A percentile compares a stretch with the other conserved stretches of the same genome.
These are phyloP conservation scores for Picea sitchensis DNA, from an alignment of 75 land plant genomes.

Conservation along the genomic window DNA sequence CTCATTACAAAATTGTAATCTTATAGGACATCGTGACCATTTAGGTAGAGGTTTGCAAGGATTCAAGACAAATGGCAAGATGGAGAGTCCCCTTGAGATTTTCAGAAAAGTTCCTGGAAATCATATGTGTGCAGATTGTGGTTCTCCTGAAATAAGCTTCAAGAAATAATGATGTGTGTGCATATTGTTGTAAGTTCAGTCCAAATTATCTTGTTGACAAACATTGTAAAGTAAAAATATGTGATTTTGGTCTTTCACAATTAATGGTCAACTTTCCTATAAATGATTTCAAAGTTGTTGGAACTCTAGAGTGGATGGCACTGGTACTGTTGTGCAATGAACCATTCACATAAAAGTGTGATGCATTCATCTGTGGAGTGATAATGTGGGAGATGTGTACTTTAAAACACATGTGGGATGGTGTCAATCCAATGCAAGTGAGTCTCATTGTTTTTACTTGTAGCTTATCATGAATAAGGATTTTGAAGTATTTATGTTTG, in stretches of 20 bases:
- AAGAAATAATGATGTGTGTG: constrained; percentile 93
- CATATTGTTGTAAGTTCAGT: constrained; percentile 94
- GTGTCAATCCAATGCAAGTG: constrained; percentile 78
- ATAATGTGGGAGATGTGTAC: constrained; percentile 98
- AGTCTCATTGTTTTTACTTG: constrained; percentile 1
- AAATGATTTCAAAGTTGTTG: constrained; percentile 75
- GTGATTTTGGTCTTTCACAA: constrained; percentile 93
- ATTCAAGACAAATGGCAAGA: too few relatives aligned
- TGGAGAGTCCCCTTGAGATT: too few relatives aligned
- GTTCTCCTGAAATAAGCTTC: too few relatives aligned
- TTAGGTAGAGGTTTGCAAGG: too few relatives aligned
- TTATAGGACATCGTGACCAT: too few relatives aligned
- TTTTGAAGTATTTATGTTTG: too few relatives aligned
- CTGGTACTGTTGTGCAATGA: constrained; percentile 93
- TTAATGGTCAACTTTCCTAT: constrained; percentile 52
- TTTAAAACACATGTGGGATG: constrained; percentile 85
- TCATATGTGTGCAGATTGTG: too few relatives aligned
- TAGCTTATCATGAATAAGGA: background rate
- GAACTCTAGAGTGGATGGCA: constrained; percentile 99
- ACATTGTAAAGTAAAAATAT: constrained; percentile 90
- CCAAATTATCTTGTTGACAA: constrained; percentile 95
- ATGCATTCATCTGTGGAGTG: constrained; percentile 88
- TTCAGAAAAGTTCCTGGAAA: too few relatives aligned
- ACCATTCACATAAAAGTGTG: constrained; percentile 94
- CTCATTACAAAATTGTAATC: too few relatives aligned